phyloP scores from a whole-genome alignment of 2,329 filamentous ascomycete species.

The Paracamarosporium sp. region DNA sequence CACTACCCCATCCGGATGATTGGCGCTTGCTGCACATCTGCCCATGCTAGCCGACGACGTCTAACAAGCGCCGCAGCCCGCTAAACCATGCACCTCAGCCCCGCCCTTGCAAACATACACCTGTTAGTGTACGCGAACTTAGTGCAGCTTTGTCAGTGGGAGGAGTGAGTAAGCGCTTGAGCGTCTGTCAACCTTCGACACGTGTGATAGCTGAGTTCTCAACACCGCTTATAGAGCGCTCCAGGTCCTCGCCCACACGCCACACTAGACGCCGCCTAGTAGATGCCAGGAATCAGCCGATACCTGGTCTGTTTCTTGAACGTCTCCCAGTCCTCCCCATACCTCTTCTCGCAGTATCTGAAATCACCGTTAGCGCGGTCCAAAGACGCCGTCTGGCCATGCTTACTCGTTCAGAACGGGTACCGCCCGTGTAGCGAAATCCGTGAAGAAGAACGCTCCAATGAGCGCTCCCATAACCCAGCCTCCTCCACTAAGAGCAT shows the following conservation, averaged over 20 bases:
- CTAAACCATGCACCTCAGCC: not conserved
- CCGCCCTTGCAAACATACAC: not conserved
- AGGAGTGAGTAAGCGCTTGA: not conserved
- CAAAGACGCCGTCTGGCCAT: not conserved
- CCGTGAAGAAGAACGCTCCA: conserved; percentile 51
- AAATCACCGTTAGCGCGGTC: not conserved
- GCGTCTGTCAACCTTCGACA: not conserved
- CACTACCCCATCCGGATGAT: not conserved
- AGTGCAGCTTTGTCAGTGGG: not conserved
- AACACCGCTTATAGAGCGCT: not conserved
- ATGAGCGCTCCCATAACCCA: conserved; percentile 52
- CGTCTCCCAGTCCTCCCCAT: conserved; percentile 49
- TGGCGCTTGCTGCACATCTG: too few species aligned
- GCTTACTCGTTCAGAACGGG: conserved; percentile 55
- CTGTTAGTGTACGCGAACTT: not conserved
- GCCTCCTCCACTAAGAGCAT: conserved; percentile 57
- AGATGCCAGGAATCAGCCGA: conserved; percentile 41
- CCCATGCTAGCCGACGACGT: too few species aligned
- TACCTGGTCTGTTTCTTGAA: conserved; percentile 52
- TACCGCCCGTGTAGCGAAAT: conserved; percentile 55
- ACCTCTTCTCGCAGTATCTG: conserved; percentile 50
- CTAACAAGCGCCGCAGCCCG: conserved; percentile 1
- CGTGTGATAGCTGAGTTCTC: not conserved
- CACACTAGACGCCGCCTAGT: conserved; percentile 19
- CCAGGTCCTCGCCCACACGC: not conserved